phyloP scores from a whole-genome alignment of 148 eudicot species.

The Fagopyrum esculentum region DNA sequence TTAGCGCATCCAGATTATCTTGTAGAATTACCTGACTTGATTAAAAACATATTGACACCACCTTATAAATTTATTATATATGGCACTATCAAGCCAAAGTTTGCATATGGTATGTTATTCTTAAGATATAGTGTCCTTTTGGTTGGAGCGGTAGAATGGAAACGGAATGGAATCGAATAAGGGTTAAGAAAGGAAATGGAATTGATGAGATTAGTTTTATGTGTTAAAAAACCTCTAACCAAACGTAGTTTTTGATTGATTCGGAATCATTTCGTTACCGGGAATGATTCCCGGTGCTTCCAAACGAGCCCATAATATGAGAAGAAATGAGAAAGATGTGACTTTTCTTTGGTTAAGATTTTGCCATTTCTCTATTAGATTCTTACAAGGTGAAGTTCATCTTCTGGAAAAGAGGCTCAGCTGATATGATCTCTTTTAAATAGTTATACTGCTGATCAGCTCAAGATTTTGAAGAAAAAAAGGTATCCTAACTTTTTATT shows the following conservation, averaged over 20 bases:
- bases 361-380: background rate
- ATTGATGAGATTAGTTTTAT: too few relatives aligned
- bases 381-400: background rate
- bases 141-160: too few relatives aligned
- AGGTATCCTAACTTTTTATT: background rate
- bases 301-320: too few relatives aligned
- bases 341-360: background rate
- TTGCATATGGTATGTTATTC: background rate
- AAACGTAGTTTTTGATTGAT: too few relatives aligned
- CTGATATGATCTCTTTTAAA: background rate
- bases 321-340: background rate
- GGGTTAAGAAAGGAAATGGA: too few relatives aligned
- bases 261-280: too few relatives aligned
- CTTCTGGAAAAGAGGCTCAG: background rate
- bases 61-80: too few relatives aligned
- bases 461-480: background rate
- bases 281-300: too few relatives aligned
- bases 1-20: background rate
- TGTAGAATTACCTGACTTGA: background rate
- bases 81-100: background rate
- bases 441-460: background rate
- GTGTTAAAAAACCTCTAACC: too few relatives aligned
- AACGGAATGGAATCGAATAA: too few relatives aligned
- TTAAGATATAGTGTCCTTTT: too few relatives aligned
- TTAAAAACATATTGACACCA: too few relatives aligned